A percentile compares a stretch with the other conserved stretches of the same genome.
Conservation (phyloP, 805 yeast species). For the Sugiyamaella mastotermitis region DNA sequence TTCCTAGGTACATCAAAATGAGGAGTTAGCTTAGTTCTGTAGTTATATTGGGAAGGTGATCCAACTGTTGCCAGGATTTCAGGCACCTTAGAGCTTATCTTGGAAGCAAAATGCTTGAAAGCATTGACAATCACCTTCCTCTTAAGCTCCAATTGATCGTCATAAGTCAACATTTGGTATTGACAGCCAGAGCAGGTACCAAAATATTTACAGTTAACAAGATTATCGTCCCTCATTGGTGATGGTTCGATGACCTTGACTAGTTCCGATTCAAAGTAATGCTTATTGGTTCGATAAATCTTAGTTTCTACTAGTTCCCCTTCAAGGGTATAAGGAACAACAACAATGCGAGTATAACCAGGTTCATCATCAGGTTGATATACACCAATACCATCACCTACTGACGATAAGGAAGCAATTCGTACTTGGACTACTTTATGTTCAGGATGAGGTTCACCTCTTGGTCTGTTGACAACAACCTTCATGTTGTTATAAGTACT, state of each 20-base stretch:
- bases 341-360: constrained; percentile 42
- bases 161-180: constrained; percentile 72
- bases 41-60: constrained; percentile 70
- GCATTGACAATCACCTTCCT: constrained; percentile 74
- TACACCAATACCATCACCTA: constrained; percentile 84
- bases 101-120: constrained; percentile 52
- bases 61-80: constrained; percentile 55
- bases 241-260: constrained; percentile 44
- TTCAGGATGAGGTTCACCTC: constrained; percentile 35
- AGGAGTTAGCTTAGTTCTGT: constrained; percentile 93
- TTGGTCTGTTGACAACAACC: constrained; percentile 46
- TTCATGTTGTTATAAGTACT: constrained; percentile 58
- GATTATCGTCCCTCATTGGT: constrained; percentile 42
- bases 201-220: constrained; percentile 75
- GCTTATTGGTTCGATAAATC: constrained; percentile 73
- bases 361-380: constrained; percentile 26
- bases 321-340: constrained; percentile 83
- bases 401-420: constrained; percentile 57
- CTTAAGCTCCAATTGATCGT: constrained; percentile 67
- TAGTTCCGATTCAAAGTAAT: constrained; percentile 70
- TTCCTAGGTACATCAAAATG: constrained; percentile 79
- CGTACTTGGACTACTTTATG: constrained; percentile 54
- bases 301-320: constrained; percentile 71
- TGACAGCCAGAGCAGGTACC: constrained; percentile 95
- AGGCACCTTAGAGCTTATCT: constrained; percentile 40